phyloP scores from a whole-genome alignment of 768 basidiomycete species.

The Naganishia vishniacii region DNA sequence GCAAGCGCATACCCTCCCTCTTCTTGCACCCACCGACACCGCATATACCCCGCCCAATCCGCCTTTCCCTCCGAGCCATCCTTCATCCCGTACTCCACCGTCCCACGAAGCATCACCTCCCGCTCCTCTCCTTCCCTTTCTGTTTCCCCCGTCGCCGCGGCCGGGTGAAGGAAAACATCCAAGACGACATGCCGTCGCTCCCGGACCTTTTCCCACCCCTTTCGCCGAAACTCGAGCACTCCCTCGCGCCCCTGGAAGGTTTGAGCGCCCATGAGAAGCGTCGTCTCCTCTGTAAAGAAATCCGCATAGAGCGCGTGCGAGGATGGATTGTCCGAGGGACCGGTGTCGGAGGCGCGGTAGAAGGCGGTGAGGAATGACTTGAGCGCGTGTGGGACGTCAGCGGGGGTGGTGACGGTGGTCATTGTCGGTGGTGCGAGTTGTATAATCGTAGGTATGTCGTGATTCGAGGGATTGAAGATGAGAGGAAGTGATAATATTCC shows the following conservation, averaged over 20 bases:
- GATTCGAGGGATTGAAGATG: neutral
- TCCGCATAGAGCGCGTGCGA: neutral
- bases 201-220: slow-evolving; percentile 16
- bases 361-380: slow-evolving; percentile 4
- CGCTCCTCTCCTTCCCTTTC: neutral
- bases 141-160: neutral
- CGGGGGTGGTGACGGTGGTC: slow-evolving; percentile 5
- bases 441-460: no score
- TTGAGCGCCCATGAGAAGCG: slow-evolving; percentile 17
- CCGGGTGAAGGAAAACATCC: slow-evolving; percentile 19
- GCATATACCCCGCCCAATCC: slow-evolving; percentile 21
- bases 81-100: slow-evolving; percentile 17
- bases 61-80: slow-evolving; percentile 12
- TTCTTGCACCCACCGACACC: neutral
- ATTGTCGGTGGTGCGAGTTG: neutral
- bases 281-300: neutral
- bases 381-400: slow-evolving; percentile 5
- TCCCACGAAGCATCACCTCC: slow-evolving; percentile 18
- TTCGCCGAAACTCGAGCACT: neutral
- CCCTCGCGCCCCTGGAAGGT: neutral
- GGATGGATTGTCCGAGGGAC: neutral
- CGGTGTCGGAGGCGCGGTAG: slow-evolving; percentile 21
- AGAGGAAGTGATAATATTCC: neutral
- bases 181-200: slow-evolving; percentile 4
- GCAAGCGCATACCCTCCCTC: slow-evolving; percentile 11